Conservation (phyloP, 371 early-diverging fungal species). For the Rhizopus arrhizus region DNA sequence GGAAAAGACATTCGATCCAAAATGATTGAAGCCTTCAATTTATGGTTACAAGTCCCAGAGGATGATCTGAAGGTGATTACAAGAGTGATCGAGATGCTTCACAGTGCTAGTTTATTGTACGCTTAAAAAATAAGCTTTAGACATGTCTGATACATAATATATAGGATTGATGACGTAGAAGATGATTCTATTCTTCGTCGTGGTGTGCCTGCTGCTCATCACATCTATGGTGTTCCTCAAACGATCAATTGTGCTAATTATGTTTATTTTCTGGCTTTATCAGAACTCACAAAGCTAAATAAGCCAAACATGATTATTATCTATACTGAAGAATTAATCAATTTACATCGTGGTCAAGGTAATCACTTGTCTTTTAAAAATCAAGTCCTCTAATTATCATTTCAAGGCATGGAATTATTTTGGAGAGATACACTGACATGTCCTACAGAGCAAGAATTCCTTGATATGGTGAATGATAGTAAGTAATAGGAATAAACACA, state of each 20-base stretch:
- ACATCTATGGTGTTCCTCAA: constrained; percentile 87
- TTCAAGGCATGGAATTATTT: constrained; percentile 78
- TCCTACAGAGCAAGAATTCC: constrained; percentile 83
- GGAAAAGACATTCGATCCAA: constrained; percentile 93
- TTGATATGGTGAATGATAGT: constrained; percentile 92
- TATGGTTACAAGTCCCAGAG: constrained; percentile 82
- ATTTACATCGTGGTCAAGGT: constrained; percentile 94
- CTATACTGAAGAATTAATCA: constrained; percentile 87
- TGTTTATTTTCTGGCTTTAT: constrained; percentile 89
- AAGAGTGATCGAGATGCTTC: constrained; percentile 91
- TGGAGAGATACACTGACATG: constrained; percentile 74
- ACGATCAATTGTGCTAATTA: constrained; percentile 96
- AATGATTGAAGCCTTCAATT: constrained; percentile 87
- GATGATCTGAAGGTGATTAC: constrained; percentile 73
- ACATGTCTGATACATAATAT: background rate
- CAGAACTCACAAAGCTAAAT: constrained; percentile 71
- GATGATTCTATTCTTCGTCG: constrained; percentile 88
- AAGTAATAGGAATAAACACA: constrained; percentile 29
- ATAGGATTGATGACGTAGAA: constrained; percentile 93
- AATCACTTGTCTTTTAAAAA: constrained; percentile 75
- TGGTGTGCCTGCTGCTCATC: constrained; percentile 95
- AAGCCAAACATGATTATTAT: constrained; percentile 72
- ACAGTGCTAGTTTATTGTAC: constrained; percentile 91
- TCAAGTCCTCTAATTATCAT: background rate
- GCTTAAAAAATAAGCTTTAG: constrained; percentile 13